Evolutionary conservation across 2,329 filamentous ascomycete genomes (phyloP).

Genomic region (Shiraia sp.): DNA sequence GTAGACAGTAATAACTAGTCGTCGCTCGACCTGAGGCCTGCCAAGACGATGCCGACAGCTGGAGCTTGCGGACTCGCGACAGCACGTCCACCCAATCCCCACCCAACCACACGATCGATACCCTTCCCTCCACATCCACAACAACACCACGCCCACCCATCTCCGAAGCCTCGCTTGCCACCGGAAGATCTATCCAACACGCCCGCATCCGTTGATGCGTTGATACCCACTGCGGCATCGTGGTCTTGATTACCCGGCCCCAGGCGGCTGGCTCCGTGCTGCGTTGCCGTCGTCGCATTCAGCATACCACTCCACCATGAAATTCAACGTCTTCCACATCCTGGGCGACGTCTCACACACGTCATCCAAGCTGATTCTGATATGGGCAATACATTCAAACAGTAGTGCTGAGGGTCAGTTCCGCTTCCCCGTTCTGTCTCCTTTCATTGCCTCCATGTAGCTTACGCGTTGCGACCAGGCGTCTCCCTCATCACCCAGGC

Average conservation of each 20-base stretch:
- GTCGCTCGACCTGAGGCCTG: too few relatives aligned
- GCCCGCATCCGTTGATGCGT: constrained; percentile 1
- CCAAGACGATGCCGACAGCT: background rate
- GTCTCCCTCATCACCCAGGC: constrained; percentile 90
- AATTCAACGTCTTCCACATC: constrained; percentile 67
- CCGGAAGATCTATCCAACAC: constrained; percentile 3
- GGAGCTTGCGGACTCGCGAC: constrained; percentile 1
- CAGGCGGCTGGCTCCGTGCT: constrained; percentile 29
- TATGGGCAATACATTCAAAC: constrained; percentile 88
- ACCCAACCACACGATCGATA: constrained; percentile 1
- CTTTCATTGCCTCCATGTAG: background rate
- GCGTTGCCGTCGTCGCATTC: constrained; percentile 24
- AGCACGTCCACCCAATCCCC: constrained; percentile 3
- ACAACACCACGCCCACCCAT: constrained; percentile 1
- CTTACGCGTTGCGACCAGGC: constrained; percentile 54
- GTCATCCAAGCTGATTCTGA: constrained; percentile 84
- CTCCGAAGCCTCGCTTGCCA: background rate
- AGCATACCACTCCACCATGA: constrained; percentile 21
- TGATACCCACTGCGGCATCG: background rate
- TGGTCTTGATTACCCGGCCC: constrained; percentile 2
- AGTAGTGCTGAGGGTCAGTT: constrained; percentile 75
- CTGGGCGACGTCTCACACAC: constrained; percentile 84
- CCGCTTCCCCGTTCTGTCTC: too few relatives aligned
- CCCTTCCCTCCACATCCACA: background rate
- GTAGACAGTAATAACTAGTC: too few relatives aligned